A percentile compares a stretch with the other conserved stretches of the same genome.
Evolutionary conservation across 768 basidiomycete species (phyloP).

Genomic region (Xerocomellus dryophilus): DNA sequence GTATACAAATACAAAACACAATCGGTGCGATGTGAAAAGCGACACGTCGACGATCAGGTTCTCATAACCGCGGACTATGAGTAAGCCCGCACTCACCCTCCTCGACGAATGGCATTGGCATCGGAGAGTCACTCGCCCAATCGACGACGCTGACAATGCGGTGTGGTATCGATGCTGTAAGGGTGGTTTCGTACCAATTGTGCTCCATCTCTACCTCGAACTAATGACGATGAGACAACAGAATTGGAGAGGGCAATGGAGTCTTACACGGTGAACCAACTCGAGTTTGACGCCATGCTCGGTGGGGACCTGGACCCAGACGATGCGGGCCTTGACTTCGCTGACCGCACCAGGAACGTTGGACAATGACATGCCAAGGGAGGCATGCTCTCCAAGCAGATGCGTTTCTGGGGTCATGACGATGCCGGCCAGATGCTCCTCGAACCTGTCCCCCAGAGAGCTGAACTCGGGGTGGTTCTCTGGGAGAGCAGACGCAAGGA

Average conservation of each 20-base stretch:
- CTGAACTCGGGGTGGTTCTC: slow-evolving; percentile 38
- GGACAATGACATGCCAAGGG: slow-evolving; percentile 31
- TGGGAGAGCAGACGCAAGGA: slow-evolving; percentile 76
- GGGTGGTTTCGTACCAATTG: slow-evolving; percentile 94
- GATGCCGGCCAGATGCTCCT: slow-evolving; percentile 52
- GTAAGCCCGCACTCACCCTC: slow-evolving; percentile 15
- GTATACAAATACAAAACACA: neutral
- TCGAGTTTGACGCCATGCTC: slow-evolving; percentile 59
- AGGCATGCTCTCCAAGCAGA: slow-evolving; percentile 46
- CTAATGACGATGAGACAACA: slow-evolving; percentile 32
- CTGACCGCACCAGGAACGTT: slow-evolving; percentile 71
- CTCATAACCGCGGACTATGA: neutral
- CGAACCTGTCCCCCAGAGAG: slow-evolving; percentile 47
- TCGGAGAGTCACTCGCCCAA: slow-evolving; percentile 82
- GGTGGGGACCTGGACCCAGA: slow-evolving; percentile 78
- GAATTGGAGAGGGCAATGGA: neutral
- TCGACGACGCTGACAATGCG: slow-evolving; percentile 87
- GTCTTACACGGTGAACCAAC: slow-evolving; percentile 56
- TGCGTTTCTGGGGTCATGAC: slow-evolving; percentile 36
- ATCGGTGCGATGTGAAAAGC: neutral
- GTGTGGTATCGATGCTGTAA: slow-evolving; percentile 71
- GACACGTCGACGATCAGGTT: too few species aligned
- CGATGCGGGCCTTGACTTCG: slow-evolving; percentile 77
- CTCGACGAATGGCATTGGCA: slow-evolving; percentile 26
- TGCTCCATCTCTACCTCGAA: slow-evolving; percentile 92